Evolutionary conservation across 148 eudicot species (phyloP), one percentile per base, ranked within the genome.

Genomic region (Persicaria maculosa): DNA sequence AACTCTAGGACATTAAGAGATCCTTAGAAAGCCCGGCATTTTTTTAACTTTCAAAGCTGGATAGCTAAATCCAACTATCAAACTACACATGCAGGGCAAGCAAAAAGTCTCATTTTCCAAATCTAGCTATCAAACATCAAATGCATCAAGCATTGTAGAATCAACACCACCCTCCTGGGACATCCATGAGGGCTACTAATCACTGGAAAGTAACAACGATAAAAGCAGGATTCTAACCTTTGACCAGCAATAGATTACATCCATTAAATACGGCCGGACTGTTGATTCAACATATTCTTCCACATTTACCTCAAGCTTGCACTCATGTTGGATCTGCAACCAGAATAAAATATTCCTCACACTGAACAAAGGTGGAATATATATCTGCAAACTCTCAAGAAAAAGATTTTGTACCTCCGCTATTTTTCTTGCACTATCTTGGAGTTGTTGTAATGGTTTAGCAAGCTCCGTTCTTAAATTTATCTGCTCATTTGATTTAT

Each of bases 211-310:
- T 47, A 15, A 9, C 4, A 9, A 48, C 8, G 12, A 48, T 48
- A 7, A 58, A 19, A 0, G 22, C 10, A 45, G 31, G 17, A 22
- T 40, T 16, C 81, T 77, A 48, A 95, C 99, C 96, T 88, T 92
- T 55, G 99, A 95, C 99, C 99, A 95, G 80, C 96, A 95, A 65
- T 95, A 95, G 40, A 95, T 95, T 74, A 95, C 99, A 88, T 95
- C 99, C 99, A 95, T 95, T 83, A 95, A 82, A 84, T 72, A 95
- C 5, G 97, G 99, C 84, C 94, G 86, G 52, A 84, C 85, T 4
- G 91, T 85, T 47, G 99, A 93, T 80, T 92, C 97, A 72, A 95
- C 99, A 73, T 95, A 95, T 74, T 95, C 96, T 71, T 95, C 99
- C 77, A 92, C 94, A 72, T 92, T 85, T 45, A 92, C 85, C 50